Conservation (phyloP, 179 eudicot species). For the Kewa caespitosa region DNA sequence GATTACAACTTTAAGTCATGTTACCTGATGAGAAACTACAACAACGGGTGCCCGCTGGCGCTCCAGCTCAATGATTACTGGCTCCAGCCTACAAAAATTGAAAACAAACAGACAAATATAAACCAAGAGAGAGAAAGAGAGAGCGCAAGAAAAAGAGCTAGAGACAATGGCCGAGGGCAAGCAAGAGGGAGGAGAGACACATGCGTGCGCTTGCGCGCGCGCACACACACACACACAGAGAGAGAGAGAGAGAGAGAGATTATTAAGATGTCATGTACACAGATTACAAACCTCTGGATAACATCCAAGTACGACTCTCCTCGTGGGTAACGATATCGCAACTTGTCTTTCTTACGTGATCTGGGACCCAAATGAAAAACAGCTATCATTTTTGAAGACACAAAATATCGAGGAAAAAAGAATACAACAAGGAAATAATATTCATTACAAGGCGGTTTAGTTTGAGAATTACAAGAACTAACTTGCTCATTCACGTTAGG, state of each 20-base stretch:
- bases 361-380: constrained; percentile 39
- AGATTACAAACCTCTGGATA: constrained; percentile 70
- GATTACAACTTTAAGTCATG: not conserved
- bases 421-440: no score
- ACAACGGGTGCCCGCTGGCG: constrained; percentile 99
- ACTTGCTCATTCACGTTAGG: no score
- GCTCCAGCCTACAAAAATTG: constrained; percentile 65
- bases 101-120: not conserved
- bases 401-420: no score
- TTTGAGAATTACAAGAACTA: no score
- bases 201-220: no score
- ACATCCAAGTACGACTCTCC: constrained; percentile 99
- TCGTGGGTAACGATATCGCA: constrained; percentile 96
- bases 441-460: no score
- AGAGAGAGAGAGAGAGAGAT: not conserved
- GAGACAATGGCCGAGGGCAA: no score
- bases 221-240: no score
- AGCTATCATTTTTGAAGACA: no score
- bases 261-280: not conserved
- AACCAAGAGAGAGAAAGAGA: not conserved
- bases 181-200: no score
- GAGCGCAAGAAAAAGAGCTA: no score
- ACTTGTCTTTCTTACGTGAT: constrained; percentile 87
- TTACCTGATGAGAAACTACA: constrained; percentile 92
- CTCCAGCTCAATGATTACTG: constrained; percentile 97